A percentile compares a stretch with the other conserved stretches of the same genome.
Conservation (phyloP, 2,329 filamentous ascomycete species). For the Neurospora crassa region DNA sequence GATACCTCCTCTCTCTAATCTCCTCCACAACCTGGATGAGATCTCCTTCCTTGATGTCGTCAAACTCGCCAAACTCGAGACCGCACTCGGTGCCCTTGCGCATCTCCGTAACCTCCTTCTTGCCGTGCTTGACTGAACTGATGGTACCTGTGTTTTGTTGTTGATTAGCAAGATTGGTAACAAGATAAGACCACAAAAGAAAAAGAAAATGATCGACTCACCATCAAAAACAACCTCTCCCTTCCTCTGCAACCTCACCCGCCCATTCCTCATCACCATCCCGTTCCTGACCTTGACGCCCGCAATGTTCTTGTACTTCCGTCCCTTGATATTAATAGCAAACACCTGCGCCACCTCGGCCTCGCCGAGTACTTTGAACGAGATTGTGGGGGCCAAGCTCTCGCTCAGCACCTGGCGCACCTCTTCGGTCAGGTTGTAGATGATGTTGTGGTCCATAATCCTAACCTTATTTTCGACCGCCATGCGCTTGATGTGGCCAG, state of each 20-base stretch:
- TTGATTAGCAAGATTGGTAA: slow-evolving; percentile 7
- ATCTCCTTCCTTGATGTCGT: slow-evolving; percentile 71
- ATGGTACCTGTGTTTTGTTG: slow-evolving; percentile 51
- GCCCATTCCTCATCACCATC: slow-evolving; percentile 49
- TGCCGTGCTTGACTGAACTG: slow-evolving; percentile 76
- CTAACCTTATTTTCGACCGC: slow-evolving; percentile 64
- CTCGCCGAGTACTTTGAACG: slow-evolving; percentile 69
- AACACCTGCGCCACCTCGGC: slow-evolving; percentile 80
- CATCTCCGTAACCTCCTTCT: slow-evolving; percentile 86
- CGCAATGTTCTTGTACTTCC: slow-evolving; percentile 64
- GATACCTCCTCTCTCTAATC: slow-evolving; percentile 55
- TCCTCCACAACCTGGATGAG: slow-evolving; percentile 83
- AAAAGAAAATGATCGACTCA: slow-evolving; percentile 36
- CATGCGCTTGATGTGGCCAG: slow-evolving; percentile 55
- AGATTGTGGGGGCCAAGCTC: slow-evolving; percentile 56
- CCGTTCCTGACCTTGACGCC: slow-evolving; percentile 86
- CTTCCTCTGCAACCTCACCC: slow-evolving; percentile 62
- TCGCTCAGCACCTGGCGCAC: slow-evolving; percentile 59
- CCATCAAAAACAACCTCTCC: slow-evolving; percentile 72
- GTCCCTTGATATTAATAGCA: slow-evolving; percentile 68
- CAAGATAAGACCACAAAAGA: not conserved
- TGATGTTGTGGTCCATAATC: slow-evolving; percentile 79
- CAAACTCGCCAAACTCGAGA: slow-evolving; percentile 69
- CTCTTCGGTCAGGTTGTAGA: slow-evolving; percentile 70
- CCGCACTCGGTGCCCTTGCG: slow-evolving; percentile 91